Evolutionary conservation across 2,329 filamentous ascomycete genomes (phyloP).

Genomic region (Teratosphaeria zuluensis): DNA sequence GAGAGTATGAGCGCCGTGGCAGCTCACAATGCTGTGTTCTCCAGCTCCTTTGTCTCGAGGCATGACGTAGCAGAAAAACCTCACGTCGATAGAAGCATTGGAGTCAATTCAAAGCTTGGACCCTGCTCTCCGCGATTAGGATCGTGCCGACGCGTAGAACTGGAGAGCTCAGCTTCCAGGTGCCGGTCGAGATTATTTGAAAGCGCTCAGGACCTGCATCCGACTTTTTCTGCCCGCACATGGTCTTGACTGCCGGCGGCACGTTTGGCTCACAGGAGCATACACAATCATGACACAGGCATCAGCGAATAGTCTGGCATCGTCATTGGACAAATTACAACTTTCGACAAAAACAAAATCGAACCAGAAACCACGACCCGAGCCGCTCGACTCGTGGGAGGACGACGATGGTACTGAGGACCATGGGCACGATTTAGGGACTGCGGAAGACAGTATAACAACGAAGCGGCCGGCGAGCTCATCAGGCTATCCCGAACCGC

Average conservation of each 20-base stretch:
- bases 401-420: conserved; percentile 48
- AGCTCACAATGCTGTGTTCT: not conserved
- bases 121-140: not conserved
- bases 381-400: conserved; percentile 62
- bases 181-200: not conserved
- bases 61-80: not conserved
- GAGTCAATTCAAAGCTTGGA: not conserved
- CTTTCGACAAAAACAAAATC: conserved; percentile 27
- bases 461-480: conserved; percentile 14
- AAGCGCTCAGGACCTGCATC: conserved; percentile 4
- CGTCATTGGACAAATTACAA: conserved; percentile 25
- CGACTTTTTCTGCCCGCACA: too few species aligned
- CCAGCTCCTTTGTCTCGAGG: not conserved
- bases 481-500: conserved; percentile 38
- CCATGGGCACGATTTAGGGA: conserved; percentile 9
- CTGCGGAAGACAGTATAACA: conserved; percentile 3
- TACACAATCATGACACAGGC: conserved; percentile 6
- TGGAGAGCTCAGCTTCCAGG: not conserved
- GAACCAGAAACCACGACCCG: conserved; percentile 27
- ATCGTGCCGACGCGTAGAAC: not conserved
- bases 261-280: not conserved
- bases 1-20: too few species aligned
- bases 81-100: not conserved
- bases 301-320: conserved; percentile 11
- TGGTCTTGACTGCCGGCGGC: too few species aligned